Base-by-base conservation (phyloP, 371 early-diverging fungal species). In the Lichtheimia ornata region DNA sequence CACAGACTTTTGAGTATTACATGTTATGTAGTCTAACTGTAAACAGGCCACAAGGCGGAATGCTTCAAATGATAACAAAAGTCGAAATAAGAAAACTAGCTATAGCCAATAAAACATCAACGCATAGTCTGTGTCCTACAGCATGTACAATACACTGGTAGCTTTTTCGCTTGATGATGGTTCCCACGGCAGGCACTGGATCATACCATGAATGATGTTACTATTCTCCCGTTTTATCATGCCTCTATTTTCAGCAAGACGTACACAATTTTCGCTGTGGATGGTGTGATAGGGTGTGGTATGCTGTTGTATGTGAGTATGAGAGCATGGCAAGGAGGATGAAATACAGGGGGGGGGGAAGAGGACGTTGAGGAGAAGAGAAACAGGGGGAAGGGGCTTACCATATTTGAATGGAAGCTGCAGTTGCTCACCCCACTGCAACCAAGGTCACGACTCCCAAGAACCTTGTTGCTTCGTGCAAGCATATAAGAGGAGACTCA, bases 61-160 rank as follows among this genome's bases (percentile, higher is more conserved):
- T 35, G 35, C 35, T 35, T 35, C 35, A 35, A 35, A 11, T 35
- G 35, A 11, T 35, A 35, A 35, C 35, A 35, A 11, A 0, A 35
- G 35, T 35, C 11, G 35, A 35, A 35, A 35, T 35, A 35, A 35
- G 35, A 35, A 35, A 30, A 35, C 9, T 35, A 11, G 9, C 35
- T 35, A 35, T 35, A 35, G 35, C 35, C 35, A 35, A 35, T 35
- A 25, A 52, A 52, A 55, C 49, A 50, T 24, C 17, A 58, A 58
- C 4, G 51, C 59, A 58, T 22, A 17, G 59, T 58, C 59, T 58
- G 59, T 58, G 59, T 50, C 43, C 59, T 58, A 43, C 59, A 2
- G 59, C 59, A 58, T 50, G 41, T 22, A 20, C 14, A 45, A 35
- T 42, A 30, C 25, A 24, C 30, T 22, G 7, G 25, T 6, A 35